Evolutionary conservation across 75 land plant species (phyloP).

Genomic region (Pinus albicaulis): DNA sequence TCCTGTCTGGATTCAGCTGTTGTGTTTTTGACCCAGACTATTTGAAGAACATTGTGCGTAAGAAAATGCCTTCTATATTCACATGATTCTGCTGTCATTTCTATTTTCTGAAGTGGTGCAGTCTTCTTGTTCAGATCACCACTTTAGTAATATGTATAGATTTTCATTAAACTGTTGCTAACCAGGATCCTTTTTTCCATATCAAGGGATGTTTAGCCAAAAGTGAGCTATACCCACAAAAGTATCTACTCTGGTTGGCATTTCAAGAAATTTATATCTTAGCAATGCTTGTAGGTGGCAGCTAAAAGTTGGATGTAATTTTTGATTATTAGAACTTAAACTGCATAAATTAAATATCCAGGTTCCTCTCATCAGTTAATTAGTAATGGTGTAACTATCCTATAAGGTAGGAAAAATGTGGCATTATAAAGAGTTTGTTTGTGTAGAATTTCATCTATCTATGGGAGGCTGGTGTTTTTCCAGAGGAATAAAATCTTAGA

Average conservation of each 20-base stretch:
- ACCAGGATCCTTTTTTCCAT: background rate
- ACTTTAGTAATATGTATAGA: background rate
- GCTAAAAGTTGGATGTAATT: background rate
- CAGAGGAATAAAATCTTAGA: background rate
- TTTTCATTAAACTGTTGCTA: background rate
- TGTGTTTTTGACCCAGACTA: background rate
- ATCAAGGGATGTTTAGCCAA: background rate
- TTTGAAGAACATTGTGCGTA: background rate
- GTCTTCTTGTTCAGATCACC: background rate
- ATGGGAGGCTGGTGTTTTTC: background rate
- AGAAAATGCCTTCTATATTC: background rate
- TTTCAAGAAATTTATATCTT: background rate
- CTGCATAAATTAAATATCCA: background rate
- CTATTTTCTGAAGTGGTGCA: background rate
- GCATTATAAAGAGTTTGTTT: background rate
- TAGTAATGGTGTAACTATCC: background rate
- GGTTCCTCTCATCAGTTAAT: background rate
- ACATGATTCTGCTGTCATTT: slow-evolving; percentile 4
- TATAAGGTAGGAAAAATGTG: background rate
- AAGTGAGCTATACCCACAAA: background rate
- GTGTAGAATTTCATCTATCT: background rate
- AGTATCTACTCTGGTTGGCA: background rate
- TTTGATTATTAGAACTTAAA: background rate
- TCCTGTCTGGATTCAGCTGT: background rate
- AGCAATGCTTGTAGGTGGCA: background rate